A percentile compares a stretch with the other conserved stretches of the same genome.
Evolutionary conservation across 2,329 filamentous ascomycete species (phyloP).

Genomic region (Rhexocercosporidium sp.): DNA sequence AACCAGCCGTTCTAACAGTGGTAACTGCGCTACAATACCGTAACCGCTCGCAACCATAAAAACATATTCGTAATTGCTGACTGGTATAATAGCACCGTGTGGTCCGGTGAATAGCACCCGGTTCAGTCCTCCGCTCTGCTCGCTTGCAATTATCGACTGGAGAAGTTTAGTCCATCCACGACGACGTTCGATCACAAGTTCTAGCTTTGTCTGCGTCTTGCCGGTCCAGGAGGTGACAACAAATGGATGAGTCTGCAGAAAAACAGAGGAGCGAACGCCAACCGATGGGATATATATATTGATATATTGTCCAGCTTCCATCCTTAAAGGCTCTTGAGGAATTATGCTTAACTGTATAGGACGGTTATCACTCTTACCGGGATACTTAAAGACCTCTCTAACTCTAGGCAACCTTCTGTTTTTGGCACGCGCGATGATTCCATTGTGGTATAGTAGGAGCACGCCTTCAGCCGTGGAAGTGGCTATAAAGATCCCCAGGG

Average conservation of each 20-base stretch:
- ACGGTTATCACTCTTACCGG: background rate
- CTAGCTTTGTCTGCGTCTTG: conserved; percentile 33
- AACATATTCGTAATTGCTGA: conserved; percentile 24
- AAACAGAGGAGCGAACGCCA: background rate
- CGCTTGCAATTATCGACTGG: conserved; percentile 6
- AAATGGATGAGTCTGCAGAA: conserved; percentile 34
- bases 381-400: background rate
- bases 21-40: conserved; percentile 20
- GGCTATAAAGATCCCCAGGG: background rate
- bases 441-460: background rate
- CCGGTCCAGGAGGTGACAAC: conserved; percentile 37
- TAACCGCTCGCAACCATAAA: conserved; percentile 29
- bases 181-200: conserved; percentile 42
- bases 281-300: background rate
- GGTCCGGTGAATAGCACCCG: conserved; percentile 26
- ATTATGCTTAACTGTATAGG: background rate
- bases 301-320: background rate
- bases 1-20: conserved; percentile 22
- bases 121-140: conserved; percentile 18
- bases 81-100: conserved; percentile 15
- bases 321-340: background rate
- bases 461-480: background rate
- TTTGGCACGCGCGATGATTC: background rate
- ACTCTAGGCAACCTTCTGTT: background rate
- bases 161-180: conserved; percentile 26